Conservation (phyloP, 2,329 filamentous ascomycete species). For the Eurotiales sp. region DNA sequence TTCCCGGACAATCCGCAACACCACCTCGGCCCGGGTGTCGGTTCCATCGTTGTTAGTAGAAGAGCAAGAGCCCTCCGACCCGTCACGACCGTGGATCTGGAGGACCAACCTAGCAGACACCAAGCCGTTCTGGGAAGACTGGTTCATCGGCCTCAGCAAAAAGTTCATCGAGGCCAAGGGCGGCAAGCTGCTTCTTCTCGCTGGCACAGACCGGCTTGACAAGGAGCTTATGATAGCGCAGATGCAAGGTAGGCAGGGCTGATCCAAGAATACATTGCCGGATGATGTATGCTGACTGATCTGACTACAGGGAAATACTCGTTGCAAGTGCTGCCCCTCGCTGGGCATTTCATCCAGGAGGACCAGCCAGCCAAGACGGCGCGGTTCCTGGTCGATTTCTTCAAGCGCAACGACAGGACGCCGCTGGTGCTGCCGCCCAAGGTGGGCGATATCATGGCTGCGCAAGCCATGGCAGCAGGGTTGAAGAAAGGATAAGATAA, state of each 20-base stretch:
- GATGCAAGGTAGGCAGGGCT: constrained; percentile 71
- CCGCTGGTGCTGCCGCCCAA: constrained; percentile 86
- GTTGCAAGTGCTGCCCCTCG: constrained; percentile 87
- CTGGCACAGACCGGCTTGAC: constrained; percentile 84
- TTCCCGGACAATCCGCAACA: constrained; percentile 80
- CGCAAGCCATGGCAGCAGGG: constrained; percentile 39
- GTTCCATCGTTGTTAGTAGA: constrained; percentile 73
- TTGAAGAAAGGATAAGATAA: neutral
- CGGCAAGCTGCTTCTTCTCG: constrained; percentile 79
- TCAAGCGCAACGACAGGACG: constrained; percentile 82
- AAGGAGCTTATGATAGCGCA: constrained; percentile 92
- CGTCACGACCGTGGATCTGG: constrained; percentile 68
- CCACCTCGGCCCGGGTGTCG: constrained; percentile 76
- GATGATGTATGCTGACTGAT: constrained; percentile 17
- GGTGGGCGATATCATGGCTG: constrained; percentile 65
- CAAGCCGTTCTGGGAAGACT: constrained; percentile 88
- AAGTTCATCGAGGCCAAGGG: constrained; percentile 81
- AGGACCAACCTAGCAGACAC: constrained; percentile 78
- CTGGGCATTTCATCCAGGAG: constrained; percentile 95
- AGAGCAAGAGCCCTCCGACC: constrained; percentile 31
- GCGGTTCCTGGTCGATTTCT: constrained; percentile 81
- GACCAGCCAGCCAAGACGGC: constrained; percentile 90
- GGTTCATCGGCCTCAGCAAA: constrained; percentile 82
- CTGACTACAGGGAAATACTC: constrained; percentile 72
- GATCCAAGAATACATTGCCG: too few relatives aligned